Percentiles rank a stretch among this genome's conserved stretches.
These are phyloP conservation scores for Cordyceps javanica DNA, from an alignment of 2,329 filamentous ascomycete species.

Conservation along the genomic window DNA sequence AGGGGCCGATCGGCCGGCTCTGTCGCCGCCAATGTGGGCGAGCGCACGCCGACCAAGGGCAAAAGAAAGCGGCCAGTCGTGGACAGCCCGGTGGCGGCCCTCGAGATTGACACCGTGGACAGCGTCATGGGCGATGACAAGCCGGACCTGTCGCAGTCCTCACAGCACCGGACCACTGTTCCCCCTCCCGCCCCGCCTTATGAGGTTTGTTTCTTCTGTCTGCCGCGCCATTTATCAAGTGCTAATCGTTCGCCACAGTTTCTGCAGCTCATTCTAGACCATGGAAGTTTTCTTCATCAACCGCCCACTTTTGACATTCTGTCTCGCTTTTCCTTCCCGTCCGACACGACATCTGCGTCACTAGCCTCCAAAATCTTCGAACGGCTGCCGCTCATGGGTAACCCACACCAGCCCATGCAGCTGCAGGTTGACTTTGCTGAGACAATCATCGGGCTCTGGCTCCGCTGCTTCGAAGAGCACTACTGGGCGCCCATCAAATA, in stretches of 20 bases:
- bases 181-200: slow-evolving; percentile 30
- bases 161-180: slow-evolving; percentile 18
- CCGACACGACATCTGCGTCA: slow-evolving; percentile 51
- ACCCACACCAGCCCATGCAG: slow-evolving; percentile 40
- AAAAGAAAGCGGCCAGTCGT: slow-evolving; percentile 64
- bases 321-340: slow-evolving; percentile 58
- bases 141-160: slow-evolving; percentile 12
- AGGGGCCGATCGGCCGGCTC: slow-evolving; percentile 34
- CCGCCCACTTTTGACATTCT: slow-evolving; percentile 63
- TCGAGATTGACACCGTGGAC: slow-evolving; percentile 47
- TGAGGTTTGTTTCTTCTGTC: slow-evolving; percentile 32
- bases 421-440: slow-evolving; percentile 60
- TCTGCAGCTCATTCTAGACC: slow-evolving; percentile 58
- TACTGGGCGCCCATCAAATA: slow-evolving; percentile 59
- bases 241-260: slow-evolving; percentile 35
- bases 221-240: not conserved
- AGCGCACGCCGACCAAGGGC: slow-evolving; percentile 57
- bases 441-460: slow-evolving; percentile 62
- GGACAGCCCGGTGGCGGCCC: slow-evolving; percentile 59
- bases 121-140: slow-evolving; percentile 29
- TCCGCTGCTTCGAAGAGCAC: slow-evolving; percentile 57
- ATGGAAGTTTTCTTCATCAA: slow-evolving; percentile 47
- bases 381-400: slow-evolving; percentile 53
- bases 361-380: slow-evolving; percentile 64
- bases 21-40: slow-evolving; percentile 38